phyloP scores from a whole-genome alignment of 1,284 basidiomycete genomes.

The Ustilago crameri region DNA sequence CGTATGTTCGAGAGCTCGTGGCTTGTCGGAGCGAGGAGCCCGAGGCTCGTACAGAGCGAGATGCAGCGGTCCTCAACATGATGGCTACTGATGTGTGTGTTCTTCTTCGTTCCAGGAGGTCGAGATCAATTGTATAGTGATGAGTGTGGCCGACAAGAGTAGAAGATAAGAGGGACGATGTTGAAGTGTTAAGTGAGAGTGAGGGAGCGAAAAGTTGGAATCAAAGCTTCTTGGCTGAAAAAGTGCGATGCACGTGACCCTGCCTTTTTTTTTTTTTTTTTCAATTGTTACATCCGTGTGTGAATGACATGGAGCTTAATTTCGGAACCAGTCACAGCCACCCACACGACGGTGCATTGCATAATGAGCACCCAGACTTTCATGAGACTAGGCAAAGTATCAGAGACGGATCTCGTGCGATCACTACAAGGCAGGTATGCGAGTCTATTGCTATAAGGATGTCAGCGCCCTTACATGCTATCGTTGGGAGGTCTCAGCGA shows the following conservation, averaged over 20 bases:
- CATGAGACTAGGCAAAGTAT: too few relatives aligned
- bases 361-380: too few relatives aligned
- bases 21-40: constrained; percentile 20
- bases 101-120: background rate
- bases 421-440: background rate
- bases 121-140: background rate
- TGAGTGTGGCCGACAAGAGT: background rate
- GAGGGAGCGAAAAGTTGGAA: background rate
- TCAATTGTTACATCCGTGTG: background rate
- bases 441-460: background rate
- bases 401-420: too few relatives aligned
- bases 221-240: constrained; percentile 2
- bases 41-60: constrained; percentile 18
- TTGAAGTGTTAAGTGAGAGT: background rate
- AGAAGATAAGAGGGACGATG: background rate
- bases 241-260: constrained; percentile 17
- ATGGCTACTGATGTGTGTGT: too few relatives aligned
- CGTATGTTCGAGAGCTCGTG: constrained; percentile 19
- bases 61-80: constrained; percentile 7
- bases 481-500: too few relatives aligned
- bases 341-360: too few relatives aligned
- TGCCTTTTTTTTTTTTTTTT: background rate
- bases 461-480: too few relatives aligned
- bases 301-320: background rate
- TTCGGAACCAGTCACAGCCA: too few relatives aligned